Conservation (phyloP, 2,329 filamentous ascomycete genomes). For the Xylariomycetidae sp. region DNA sequence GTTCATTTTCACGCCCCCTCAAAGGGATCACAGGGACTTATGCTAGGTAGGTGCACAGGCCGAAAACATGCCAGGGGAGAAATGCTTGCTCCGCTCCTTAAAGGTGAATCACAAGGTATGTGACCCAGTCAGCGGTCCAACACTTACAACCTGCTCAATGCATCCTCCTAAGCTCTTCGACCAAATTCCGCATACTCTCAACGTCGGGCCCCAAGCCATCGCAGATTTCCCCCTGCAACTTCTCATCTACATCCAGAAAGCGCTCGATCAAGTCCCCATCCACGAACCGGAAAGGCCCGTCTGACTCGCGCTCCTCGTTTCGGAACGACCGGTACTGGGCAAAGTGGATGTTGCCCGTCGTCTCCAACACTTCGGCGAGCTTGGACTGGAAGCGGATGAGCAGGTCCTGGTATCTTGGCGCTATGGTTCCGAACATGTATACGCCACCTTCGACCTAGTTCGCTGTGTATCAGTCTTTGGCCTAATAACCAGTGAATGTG, state of each 20-base stretch:
- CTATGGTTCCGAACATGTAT: slow-evolving; percentile 82
- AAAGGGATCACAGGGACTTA: no score
- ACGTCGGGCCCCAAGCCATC: slow-evolving; percentile 56
- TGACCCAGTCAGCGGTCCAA: no score
- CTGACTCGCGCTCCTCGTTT: slow-evolving; percentile 63
- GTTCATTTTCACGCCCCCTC: no score
- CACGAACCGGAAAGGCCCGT: slow-evolving; percentile 80
- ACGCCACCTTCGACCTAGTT: slow-evolving; percentile 82
- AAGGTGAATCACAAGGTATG: no score
- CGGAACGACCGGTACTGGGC: slow-evolving; percentile 77
- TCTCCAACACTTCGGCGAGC: slow-evolving; percentile 62
- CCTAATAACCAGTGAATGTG: no score
- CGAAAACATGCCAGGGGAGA: no score
- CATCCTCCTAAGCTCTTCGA: slow-evolving; percentile 60
- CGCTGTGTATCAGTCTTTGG: no score
- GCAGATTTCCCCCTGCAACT: slow-evolving; percentile 48
- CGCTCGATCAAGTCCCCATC: slow-evolving; percentile 88
- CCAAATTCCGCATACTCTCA: slow-evolving; percentile 56
- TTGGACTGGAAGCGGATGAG: slow-evolving; percentile 75
- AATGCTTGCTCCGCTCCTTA: no score
- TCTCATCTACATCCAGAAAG: slow-evolving; percentile 69
- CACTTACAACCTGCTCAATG: no score
- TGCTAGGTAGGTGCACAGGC: no score
- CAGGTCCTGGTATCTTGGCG: slow-evolving; percentile 67
- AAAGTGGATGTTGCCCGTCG: slow-evolving; percentile 72